Base-by-base conservation (phyloP, 1,284 basidiomycete genomes). In the Cryptococcus wingfieldii region DNA sequence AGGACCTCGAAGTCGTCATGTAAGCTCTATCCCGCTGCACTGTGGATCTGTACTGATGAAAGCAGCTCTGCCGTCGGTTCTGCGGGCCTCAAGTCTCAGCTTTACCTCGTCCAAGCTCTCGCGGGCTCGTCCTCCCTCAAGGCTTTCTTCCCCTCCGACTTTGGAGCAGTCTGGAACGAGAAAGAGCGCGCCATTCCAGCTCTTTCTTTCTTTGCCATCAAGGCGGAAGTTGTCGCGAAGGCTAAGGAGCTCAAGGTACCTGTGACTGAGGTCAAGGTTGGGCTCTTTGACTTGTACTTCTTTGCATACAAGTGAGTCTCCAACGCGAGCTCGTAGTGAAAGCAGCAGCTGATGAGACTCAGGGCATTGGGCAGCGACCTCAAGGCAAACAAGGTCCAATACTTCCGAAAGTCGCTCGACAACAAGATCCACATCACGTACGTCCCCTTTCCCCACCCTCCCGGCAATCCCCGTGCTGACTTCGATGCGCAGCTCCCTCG, bases 91-190 rank as follows among this genome's bases (percentile, higher is more conserved):
- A 9, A 31, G 10, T 44, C 48, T 19, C 60, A 63, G 50, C 38
- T n/a, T 16, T 38, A 42, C 25, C 46, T 65, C 14, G 7, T 65
- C 42, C 47, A 58, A 6, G 54, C 61, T 25, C 50, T 63, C 10
- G 45, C 43, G 4, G 44, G 50, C 12, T 61, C 59, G 1, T 47
- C 51, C 13, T 38, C 44, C 18, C 38, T 66, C 44, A 58, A 58
- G 43, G 51, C 56, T 1, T 66, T 66, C 51, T 49, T 64, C 34
- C 58, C 50, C 19, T 64, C 64, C 18, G 62, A 63, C 19, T 66
- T 52, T 47, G 64, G 64, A 6, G 38, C 54, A 8, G 25, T 38
- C 18, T 66, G 62, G 62, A 57, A 53, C 8, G 19, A 52, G 6
- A 51, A 64, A 18, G 60, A 64, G 38, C 38, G 50, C 14, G 38